Conservation (phyloP, 2,329 filamentous ascomycete genomes). For the Trichoderma breve region DNA sequence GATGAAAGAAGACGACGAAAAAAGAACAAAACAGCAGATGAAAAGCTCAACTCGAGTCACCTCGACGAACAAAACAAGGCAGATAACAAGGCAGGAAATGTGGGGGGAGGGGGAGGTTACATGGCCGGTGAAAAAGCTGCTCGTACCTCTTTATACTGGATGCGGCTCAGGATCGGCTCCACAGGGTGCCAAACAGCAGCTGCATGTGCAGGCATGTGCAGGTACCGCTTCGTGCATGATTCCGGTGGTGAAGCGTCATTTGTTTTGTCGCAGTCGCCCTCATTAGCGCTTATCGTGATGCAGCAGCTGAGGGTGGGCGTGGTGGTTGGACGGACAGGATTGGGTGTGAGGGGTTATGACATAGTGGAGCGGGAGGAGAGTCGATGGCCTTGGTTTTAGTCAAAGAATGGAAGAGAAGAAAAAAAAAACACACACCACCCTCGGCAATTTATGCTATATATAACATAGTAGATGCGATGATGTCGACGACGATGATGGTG, state of each 20-base stretch:
- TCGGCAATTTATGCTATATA: background rate
- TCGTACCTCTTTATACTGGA: constrained; percentile 5
- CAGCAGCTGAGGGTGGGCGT: background rate
- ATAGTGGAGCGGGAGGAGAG: background rate
- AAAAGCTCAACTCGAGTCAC: background rate
- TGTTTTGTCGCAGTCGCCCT: background rate
- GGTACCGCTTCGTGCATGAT: background rate
- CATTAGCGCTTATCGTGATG: constrained; percentile 7
- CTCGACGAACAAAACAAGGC: background rate
- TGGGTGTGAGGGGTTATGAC: background rate
- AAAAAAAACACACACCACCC: background rate
- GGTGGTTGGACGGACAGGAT: background rate
- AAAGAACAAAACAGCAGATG: background rate
- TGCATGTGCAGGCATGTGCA: constrained; percentile 12
- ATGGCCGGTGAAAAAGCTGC: background rate
- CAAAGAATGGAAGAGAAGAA: background rate
- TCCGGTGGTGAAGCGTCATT: background rate
- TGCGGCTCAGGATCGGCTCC: constrained; percentile 6
- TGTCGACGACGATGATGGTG: background rate
- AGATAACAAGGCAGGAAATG: constrained; percentile 5
- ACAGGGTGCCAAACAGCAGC: constrained; percentile 13
- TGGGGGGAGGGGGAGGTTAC: background rate
- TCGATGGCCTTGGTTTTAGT: background rate
- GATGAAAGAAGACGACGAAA: background rate
- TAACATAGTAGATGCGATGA: background rate